Conservation (phyloP, 225 moss, liverwort and hornwort genomes). For the Physcomitrellopsis africana region DNA sequence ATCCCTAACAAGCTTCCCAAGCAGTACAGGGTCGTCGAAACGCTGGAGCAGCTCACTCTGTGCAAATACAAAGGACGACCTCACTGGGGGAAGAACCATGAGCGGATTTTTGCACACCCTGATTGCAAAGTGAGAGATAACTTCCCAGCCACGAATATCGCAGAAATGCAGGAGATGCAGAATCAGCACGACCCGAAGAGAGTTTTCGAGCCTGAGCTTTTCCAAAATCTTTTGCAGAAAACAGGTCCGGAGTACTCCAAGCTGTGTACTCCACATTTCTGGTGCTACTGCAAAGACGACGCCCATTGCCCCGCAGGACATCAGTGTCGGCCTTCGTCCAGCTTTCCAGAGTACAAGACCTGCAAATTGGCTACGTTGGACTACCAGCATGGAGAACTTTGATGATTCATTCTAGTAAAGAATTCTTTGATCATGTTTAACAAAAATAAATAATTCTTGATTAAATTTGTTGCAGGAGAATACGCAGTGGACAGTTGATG, state of each 20-base stretch:
- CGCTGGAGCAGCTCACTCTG: conserved; percentile 53
- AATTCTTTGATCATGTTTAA: too few relatives aligned
- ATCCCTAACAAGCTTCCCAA: conserved; percentile 40
- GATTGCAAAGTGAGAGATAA: conserved; percentile 53
- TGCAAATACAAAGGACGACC: conserved; percentile 62
- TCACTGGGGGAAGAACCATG: conserved; percentile 56
- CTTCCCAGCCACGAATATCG: conserved; percentile 32
- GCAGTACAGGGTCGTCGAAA: conserved; percentile 35
- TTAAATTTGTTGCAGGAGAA: too few relatives aligned
- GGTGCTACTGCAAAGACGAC: too few relatives aligned
- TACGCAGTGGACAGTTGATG: too few relatives aligned
- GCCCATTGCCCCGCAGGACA: too few relatives aligned
- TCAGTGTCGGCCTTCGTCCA: too few relatives aligned
- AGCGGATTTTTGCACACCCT: conserved; percentile 49
- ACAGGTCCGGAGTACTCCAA: conserved; percentile 39
- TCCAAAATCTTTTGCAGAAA: conserved; percentile 37
- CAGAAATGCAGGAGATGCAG: conserved; percentile 40
- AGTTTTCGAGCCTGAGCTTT: conserved; percentile 55
- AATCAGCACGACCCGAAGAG: conserved; percentile 46
- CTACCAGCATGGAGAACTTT: too few relatives aligned
- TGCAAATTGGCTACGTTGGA: too few relatives aligned
- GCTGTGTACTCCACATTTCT: too few relatives aligned
- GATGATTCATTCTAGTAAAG: too few relatives aligned
- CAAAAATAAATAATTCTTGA: too few relatives aligned
- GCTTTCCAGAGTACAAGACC: too few relatives aligned